Base-by-base conservation (phyloP, 106 monocot genomes). In the Dioscorea dumetorum region DNA sequence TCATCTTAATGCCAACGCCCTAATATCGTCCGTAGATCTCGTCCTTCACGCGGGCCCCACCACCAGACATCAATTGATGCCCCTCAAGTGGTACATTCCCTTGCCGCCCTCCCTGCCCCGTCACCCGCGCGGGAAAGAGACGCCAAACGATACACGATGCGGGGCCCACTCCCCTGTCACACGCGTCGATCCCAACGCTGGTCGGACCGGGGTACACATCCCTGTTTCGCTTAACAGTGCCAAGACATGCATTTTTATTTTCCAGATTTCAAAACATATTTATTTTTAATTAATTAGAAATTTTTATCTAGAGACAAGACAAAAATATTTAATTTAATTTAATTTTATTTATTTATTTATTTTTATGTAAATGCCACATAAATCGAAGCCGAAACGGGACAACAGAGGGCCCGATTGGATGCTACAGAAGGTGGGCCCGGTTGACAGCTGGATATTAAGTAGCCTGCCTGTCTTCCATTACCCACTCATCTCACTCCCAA, bases 391-490 rank as follows among this genome's bases (percentile, higher is more conserved):
- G 28, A 28, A 28, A 28, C 28, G 28, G 28, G 28, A 28, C 28
- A 28, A 28, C 28, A 28, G 2, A 28, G 28, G 3, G 28, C 28
- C 28, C 28, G 1, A 1, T 28, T 28, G 28, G 28, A 28, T 28
- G 28, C 28, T 28, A 28, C 28, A 28, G 28, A 64, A 0, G 34
- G 66, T 66, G 49, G 50, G 66, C 23, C 66, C 66, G 12, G 12
- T 5, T 33, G 49, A 66, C 66, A 66, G 49, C 66, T 66, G 23
- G 66, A 66, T 21, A 66, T 66, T 50, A 50, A 66, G 48, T 48
- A 51, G 12, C 22, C 66, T 16, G 50, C 48, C 66, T 66, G 66
- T 49, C 66, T 50, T 50, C 66, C 66, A 66, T 66, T 66, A 66
- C 21, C 66, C 21, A 28, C 28, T 28, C 28, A 28, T 28, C 41